Evolutionary conservation across 192 early-diverging fungal genomes (phyloP).

Genomic region (Coemansia brasiliensis): DNA sequence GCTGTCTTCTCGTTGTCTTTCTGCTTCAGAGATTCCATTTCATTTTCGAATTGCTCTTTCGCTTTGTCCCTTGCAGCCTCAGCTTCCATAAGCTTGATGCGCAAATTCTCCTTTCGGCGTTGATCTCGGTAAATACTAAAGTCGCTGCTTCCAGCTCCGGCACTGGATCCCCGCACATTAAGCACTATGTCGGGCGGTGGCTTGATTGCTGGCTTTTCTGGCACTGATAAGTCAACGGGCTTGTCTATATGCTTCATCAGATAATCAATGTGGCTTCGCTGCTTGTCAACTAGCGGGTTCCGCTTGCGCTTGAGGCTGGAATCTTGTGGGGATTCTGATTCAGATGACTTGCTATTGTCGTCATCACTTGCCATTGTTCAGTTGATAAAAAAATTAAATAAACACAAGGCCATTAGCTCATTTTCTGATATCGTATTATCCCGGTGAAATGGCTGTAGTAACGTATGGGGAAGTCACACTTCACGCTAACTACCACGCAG

Average conservation of each 20-base stretch:
- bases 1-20: conserved; percentile 83
- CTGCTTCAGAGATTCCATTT: conserved; percentile 62
- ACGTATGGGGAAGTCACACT: no score
- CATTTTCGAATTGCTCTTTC: conserved; percentile 60
- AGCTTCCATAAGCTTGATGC: conserved; percentile 76
- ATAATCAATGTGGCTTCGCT: conserved; percentile 36
- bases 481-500: no score
- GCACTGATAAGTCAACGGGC: conserved; percentile 67
- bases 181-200: conserved; percentile 83
- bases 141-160: conserved; percentile 94
- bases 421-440: no score
- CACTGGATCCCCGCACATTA: conserved; percentile 88
- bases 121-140: conserved; percentile 91
- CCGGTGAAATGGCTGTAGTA: no score
- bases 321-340: no score
- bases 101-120: conserved; percentile 80
- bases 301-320: not conserved
- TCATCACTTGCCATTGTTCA: no score
- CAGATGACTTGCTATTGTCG: no score
- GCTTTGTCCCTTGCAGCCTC: conserved; percentile 58
- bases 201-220: conserved; percentile 52
- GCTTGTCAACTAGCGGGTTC: conserved; percentile 18
- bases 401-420: no score
- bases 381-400: no score
- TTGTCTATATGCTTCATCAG: conserved; percentile 82